Evolutionary conservation across 306 rosid genomes (phyloP), one percentile per base, ranked within the genome.

Genomic region (Hippophae tibetana): DNA sequence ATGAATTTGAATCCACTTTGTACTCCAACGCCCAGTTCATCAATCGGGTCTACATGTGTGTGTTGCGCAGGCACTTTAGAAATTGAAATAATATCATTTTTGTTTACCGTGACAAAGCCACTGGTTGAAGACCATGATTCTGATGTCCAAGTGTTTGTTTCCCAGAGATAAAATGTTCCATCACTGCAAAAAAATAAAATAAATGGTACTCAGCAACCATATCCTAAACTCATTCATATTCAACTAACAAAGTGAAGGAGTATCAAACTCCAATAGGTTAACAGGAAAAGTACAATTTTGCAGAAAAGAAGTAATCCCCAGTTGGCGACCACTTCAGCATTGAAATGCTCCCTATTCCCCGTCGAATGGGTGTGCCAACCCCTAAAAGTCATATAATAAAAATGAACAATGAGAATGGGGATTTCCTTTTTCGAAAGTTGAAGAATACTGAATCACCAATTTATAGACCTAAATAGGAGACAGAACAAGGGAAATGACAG

Each of bases 151-250:
- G 95, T 81, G 78, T 85, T 92, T 26, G 96, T 92, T 73, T 92
- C 98, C 98, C 98, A 92, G 9, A 87, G 96, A 83, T 85, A 92
- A 83, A 92, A 92, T 27, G 92, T 85, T 40, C 96, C 96, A 56
- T 92, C 96, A 79, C 96, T 92, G 81, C 56, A 56, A 50, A 50
- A 58, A 52, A 71, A 55, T 74, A 63, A 9, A 56, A 25, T n/a
- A 18, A 18, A 18, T 18, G 14, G 61, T 12, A 59, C 67, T 54
- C 51, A 81, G 42, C 52, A 65, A 61, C 52, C 56, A 62, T 55
- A 58, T 13, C 72, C 14, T 13, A 54, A 58, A 67, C 52, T 13
- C 52, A 38, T 62, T 13, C 61, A 52, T 25, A 10, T 44, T 66
- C 62, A 67, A 73, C 45, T 26, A 54, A 55, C 13, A 41, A 8